Evolutionary conservation across 306 rosid species (phyloP), one percentile per base, ranked within the genome.

Genomic region (Gastrolobium bilobum): DNA sequence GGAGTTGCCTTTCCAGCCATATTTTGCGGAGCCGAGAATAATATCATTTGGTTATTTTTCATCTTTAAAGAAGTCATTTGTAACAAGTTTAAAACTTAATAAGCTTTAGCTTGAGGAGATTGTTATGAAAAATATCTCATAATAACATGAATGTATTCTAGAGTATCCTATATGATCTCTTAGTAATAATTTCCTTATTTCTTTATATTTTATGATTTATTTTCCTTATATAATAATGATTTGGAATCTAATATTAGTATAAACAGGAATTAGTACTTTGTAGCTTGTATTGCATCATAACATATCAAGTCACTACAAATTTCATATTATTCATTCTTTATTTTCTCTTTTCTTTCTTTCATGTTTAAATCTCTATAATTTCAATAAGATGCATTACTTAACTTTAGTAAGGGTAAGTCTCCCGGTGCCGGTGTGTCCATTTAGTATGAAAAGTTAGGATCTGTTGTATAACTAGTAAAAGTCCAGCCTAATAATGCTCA

Each of bases 391-490:
- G 9, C 15, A 42, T 8, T 40, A 20, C 51, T 20, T 20, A 53
- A 9, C 71, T 40, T 40, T 65, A 10, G 10, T 30, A 62, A 62
- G 68, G 68, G 46, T 61, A 37, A 62, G 39, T 7, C 56, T 73
- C 30, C 52, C 68, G 6, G 30, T 40, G 30, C 52, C 68, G 6
- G 30, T 40, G 30, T 31, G 39, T 57, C 34, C 30, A 30, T 42
- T 56, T 29, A 30, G 13, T 43, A 14, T 73, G 56, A 57, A 57
- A 57, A 6, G 5, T 73, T 10, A 31, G n/a, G 48, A 29, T 54
- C 46, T 70, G 15, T 51, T 2, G 35, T 52, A 50, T 8, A 51
- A 48, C 75, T 14, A 47, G 60, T 15, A 53, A 26, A 2, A 47
- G 3, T 64, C 51, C 37, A 58, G 6, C 65, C 51, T 26, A 38